These are phyloP conservation scores for Samsoniella hepiali DNA, from an alignment of 2,329 filamentous ascomycete genomes.

Conservation along the genomic window DNA sequence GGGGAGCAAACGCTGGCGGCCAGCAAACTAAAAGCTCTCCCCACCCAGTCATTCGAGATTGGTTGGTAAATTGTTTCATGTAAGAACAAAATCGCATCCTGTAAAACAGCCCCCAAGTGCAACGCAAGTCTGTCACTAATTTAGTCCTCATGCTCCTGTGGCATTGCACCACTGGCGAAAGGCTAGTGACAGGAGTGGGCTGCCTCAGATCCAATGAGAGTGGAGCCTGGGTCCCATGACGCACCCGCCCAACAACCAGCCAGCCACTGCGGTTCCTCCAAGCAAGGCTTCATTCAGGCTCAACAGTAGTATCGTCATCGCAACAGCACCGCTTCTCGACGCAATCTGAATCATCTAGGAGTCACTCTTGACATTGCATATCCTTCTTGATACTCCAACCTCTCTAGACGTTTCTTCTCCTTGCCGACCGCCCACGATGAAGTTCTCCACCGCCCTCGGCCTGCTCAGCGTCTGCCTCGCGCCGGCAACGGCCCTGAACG, in stretches of 20 bases:
- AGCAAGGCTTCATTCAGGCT: background rate
- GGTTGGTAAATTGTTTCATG: background rate
- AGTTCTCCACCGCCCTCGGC: conserved; percentile 40
- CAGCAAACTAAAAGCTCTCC: background rate
- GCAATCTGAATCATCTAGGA: background rate
- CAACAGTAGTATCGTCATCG: conserved; percentile 1
- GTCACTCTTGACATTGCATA: background rate
- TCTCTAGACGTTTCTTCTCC: background rate
- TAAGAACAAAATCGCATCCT: background rate
- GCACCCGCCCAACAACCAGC: conserved; percentile 27
- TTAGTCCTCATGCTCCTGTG: background rate
- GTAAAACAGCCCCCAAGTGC: background rate
- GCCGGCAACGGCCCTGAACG: conserved; percentile 44
- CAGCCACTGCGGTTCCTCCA: background rate
- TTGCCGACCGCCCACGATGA: conserved; percentile 29
- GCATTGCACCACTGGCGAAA: background rate
- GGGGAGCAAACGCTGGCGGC: background rate
- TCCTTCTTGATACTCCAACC: background rate
- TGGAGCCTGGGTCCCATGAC: conserved; percentile 36
- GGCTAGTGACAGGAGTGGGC: background rate
- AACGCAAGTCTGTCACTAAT: background rate
- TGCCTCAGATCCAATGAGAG: conserved; percentile 24
- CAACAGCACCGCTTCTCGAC: background rate
- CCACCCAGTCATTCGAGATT: background rate
- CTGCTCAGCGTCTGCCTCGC: conserved; percentile 45